These are phyloP conservation scores for Leucogyrophana mollusca DNA, from an alignment of 768 basidiomycete species.

Conservation along the genomic window DNA sequence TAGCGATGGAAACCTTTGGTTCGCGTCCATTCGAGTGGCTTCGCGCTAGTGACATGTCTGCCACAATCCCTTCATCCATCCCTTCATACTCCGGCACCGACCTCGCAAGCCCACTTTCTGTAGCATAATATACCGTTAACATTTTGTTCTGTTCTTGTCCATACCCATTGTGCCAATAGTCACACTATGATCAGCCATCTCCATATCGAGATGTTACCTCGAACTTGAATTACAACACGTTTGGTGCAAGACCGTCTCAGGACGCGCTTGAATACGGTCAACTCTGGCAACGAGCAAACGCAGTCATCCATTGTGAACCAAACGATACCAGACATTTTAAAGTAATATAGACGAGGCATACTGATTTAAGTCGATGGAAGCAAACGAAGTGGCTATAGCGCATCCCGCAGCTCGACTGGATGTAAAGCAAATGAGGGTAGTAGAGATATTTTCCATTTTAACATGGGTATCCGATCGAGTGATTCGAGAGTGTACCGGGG, in stretches of 20 bases:
- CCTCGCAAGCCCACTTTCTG: background rate
- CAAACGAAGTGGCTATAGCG: no score
- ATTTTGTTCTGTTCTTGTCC: background rate
- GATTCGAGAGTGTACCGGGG: background rate
- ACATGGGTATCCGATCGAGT: background rate
- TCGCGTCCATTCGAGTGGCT: slow-evolving; percentile 7
- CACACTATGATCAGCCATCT: background rate
- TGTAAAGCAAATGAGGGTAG: background rate
- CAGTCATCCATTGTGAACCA: no score
- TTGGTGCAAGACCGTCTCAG: no score
- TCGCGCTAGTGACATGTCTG: background rate
- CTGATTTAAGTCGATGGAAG: no score
- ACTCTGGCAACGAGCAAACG: no score
- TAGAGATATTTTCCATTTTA: background rate
- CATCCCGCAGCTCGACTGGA: background rate
- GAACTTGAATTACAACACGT: background rate
- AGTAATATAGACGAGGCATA: no score
- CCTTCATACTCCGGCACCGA: background rate
- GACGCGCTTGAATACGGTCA: no score
- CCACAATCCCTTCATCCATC: background rate
- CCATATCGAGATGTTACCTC: background rate
- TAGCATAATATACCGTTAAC: background rate
- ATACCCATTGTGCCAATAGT: background rate
- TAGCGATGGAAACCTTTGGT: slow-evolving; percentile 4
- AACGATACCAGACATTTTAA: no score